phyloP scores from a whole-genome alignment of 768 basidiomycete species.

The Mycena belliarum region DNA sequence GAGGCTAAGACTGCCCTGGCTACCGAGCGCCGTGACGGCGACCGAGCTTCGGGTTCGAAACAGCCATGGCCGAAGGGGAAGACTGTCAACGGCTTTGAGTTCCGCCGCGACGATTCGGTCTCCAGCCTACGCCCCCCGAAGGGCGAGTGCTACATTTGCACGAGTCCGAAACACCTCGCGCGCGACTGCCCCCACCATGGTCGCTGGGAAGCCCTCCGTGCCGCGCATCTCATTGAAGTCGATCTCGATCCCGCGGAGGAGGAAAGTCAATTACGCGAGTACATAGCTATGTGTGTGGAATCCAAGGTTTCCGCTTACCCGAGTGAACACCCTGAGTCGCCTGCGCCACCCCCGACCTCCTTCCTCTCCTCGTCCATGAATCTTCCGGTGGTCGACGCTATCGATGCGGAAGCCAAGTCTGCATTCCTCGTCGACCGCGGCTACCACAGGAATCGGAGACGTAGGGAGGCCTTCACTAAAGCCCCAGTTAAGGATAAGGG shows the following conservation, averaged over 20 bases:
- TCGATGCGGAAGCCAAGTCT: not conserved
- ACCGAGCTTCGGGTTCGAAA: not conserved
- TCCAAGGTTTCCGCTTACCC: conserved; percentile 10
- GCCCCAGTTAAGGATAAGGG: too few species aligned
- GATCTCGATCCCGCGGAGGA: conserved; percentile 8
- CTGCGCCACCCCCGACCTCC: too few species aligned
- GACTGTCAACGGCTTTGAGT: not conserved
- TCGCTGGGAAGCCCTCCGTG: not conserved
- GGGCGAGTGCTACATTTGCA: conserved; percentile 22
- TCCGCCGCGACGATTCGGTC: not conserved
- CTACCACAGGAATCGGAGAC: not conserved
- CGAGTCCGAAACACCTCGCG: conserved; percentile 14
- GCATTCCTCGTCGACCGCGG: not conserved
- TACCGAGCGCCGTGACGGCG: too few species aligned
- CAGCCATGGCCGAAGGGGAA: not conserved
- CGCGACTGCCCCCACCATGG: conserved; percentile 22
- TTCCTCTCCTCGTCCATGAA: not conserved
- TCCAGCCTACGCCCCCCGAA: conserved; percentile 1
- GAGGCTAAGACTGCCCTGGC: too few species aligned
- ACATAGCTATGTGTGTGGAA: conserved; percentile 22
- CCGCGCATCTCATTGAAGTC: conserved; percentile 10
- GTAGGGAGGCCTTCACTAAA: not conserved
- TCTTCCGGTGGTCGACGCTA: not conserved
- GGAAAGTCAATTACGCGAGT: not conserved
- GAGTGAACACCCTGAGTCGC: not conserved